phyloP scores from a whole-genome alignment of 2,329 filamentous ascomycete species.

The Aureobasidium sp. region DNA sequence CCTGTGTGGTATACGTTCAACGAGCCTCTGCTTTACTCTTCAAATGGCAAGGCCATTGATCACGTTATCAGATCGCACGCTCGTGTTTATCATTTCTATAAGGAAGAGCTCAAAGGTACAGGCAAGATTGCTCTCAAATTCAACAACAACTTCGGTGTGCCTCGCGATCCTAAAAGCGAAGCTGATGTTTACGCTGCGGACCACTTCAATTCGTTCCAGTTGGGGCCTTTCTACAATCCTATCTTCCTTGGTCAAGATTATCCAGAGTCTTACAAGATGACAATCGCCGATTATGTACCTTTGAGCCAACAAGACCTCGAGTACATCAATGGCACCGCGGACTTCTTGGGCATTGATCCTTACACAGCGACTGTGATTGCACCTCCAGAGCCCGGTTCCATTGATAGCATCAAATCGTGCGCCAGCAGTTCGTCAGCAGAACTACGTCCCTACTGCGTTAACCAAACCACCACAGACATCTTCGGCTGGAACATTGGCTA shows the following conservation, averaged over 20 bases:
- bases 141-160: conserved; percentile 33
- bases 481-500: conserved; percentile 35
- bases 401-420: conserved; percentile 24
- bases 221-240: conserved; percentile 46
- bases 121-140: conserved; percentile 46
- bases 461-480: conserved; percentile 23
- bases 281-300: conserved; percentile 38
- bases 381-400: conserved; percentile 10
- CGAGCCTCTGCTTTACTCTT: conserved; percentile 15
- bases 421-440: conserved; percentile 24
- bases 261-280: conserved; percentile 39
- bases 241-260: conserved; percentile 46
- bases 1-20: conserved; percentile 30
- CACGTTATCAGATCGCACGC: conserved; percentile 19
- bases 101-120: conserved; percentile 43
- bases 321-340: conserved; percentile 21
- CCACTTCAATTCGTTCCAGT: conserved; percentile 36
- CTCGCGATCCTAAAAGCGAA: conserved; percentile 30
- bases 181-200: conserved; percentile 39
- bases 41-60: not conserved
- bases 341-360: conserved; percentile 27
- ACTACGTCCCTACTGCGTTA: conserved; percentile 26
- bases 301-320: conserved; percentile 41
- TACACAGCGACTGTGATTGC: conserved; percentile 22
- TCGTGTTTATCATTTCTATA: conserved; percentile 38